A percentile compares a stretch with the other conserved stretches of the same genome.
Evolutionary conservation across 1,284 basidiomycete species (phyloP).

Genomic region (Cystobasidiaceae sp.): DNA sequence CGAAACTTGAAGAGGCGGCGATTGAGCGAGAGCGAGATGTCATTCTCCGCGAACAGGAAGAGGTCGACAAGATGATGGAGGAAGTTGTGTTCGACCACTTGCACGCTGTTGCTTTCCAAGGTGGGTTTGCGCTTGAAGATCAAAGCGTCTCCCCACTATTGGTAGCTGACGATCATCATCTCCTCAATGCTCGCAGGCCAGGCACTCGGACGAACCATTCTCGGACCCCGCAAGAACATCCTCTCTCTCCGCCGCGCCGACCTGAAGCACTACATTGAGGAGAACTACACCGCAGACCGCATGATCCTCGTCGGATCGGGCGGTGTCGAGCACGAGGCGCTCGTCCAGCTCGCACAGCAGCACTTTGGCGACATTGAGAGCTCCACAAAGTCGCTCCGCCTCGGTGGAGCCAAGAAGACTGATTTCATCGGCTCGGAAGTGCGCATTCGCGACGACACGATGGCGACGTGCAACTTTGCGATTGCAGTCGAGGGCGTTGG

Average conservation of each 20-base stretch:
- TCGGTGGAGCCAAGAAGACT: constrained; percentile 72
- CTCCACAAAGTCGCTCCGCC: constrained; percentile 79
- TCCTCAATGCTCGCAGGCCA: constrained; percentile 50
- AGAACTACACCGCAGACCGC: constrained; percentile 96
- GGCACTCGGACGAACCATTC: constrained; percentile 92
- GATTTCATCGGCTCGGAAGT: constrained; percentile 92
- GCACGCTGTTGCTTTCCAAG: constrained; percentile 92
- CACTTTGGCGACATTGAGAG: constrained; percentile 86
- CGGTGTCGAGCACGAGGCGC: constrained; percentile 84
- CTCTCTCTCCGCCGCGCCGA: constrained; percentile 91
- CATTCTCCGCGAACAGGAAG: constrained; percentile 95
- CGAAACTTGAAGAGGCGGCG: constrained; percentile 80
- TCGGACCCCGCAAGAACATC: constrained; percentile 94
- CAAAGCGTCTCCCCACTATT: neutral
- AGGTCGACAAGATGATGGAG: constrained; percentile 97
- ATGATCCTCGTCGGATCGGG: constrained; percentile 98
- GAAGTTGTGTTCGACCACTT: constrained; percentile 99
- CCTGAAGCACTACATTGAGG: constrained; percentile 86
- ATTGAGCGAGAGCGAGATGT: constrained; percentile 97
- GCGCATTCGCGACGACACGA: constrained; percentile 86
- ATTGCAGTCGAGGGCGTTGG: constrained; percentile 97
- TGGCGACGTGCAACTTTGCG: constrained; percentile 84
- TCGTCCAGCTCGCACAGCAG: constrained; percentile 91
- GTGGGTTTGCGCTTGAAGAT: too few relatives aligned
- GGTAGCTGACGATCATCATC: neutral